phyloP scores from a whole-genome alignment of 257 asterid species.

The Solanum paucissectum region DNA sequence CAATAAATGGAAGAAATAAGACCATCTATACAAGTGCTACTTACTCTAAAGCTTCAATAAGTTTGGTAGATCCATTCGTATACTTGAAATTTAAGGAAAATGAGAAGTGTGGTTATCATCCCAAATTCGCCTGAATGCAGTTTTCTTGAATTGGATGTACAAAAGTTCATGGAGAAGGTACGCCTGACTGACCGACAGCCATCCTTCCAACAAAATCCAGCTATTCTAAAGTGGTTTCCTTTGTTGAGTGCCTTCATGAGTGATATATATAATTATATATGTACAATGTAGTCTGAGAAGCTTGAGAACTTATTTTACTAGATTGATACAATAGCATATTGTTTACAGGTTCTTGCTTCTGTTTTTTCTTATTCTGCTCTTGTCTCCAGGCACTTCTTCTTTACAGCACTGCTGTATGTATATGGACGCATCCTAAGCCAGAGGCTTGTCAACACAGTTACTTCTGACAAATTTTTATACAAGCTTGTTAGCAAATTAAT shows the following conservation, averaged over 20 bases:
- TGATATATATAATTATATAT: neutral
- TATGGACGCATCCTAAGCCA: conserved; percentile 84
- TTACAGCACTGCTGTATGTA: conserved; percentile 75
- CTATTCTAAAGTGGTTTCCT: neutral
- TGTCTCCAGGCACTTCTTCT: conserved; percentile 74
- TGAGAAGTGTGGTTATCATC: neutral
- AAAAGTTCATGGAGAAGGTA: neutral
- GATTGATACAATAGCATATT: neutral
- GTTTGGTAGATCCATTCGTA: neutral
- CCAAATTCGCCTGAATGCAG: neutral
- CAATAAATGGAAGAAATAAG: neutral
- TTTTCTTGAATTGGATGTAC: neutral
- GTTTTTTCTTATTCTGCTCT: neutral
- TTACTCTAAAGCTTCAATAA: neutral
- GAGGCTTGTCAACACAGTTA: conserved; percentile 75
- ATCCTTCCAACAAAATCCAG: neutral
- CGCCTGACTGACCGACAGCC: neutral
- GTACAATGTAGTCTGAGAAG: neutral
- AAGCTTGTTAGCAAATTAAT: conserved; percentile 58
- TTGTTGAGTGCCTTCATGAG: neutral
- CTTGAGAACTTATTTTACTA: neutral
- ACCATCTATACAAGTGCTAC: neutral
- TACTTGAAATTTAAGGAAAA: neutral
- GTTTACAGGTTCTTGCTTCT: neutral
- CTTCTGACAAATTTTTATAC: conserved; percentile 56